These are phyloP conservation scores for Magnaporthales sp. DNA, from an alignment of 2,329 filamentous ascomycete species.

Conservation along the genomic window DNA sequence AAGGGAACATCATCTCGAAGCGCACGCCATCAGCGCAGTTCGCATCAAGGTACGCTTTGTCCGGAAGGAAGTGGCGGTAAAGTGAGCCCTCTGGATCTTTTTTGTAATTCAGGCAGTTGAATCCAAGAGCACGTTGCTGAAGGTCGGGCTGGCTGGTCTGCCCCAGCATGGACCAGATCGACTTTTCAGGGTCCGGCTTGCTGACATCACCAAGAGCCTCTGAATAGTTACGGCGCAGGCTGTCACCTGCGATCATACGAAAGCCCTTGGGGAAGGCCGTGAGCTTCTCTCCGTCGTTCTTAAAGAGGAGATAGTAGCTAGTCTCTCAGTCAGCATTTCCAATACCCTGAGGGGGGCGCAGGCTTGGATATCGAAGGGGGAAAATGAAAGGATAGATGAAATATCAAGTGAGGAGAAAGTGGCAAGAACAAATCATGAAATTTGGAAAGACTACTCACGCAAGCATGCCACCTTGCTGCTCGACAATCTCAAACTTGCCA, in stretches of 20 bases:
- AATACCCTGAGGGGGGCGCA: constrained; percentile 10
- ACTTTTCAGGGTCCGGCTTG: constrained; percentile 56
- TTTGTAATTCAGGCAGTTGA: constrained; percentile 88
- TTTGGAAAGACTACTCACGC: constrained; percentile 49
- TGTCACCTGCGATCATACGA: constrained; percentile 74
- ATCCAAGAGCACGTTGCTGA: constrained; percentile 74
- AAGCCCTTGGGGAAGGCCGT: constrained; percentile 36
- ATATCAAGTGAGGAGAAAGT: neutral
- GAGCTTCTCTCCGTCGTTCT: neutral
- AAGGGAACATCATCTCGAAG: constrained; percentile 80
- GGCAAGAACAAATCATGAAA: neutral
- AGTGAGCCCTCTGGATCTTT: constrained; percentile 60
- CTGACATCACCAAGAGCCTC: constrained; percentile 56
- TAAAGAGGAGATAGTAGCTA: constrained; percentile 71
- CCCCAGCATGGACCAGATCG: constrained; percentile 55
- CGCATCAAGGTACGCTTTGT: constrained; percentile 69
- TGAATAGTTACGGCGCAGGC: constrained; percentile 58
- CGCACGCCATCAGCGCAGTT: constrained; percentile 78
- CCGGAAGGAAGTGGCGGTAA: constrained; percentile 72
- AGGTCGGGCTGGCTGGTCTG: constrained; percentile 60
- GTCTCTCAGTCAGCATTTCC: neutral
- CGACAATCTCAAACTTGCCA: constrained; percentile 58
- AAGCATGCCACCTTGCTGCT: constrained; percentile 74
- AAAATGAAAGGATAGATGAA: neutral
- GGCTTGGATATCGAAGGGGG: neutral